phyloP scores from a whole-genome alignment of 768 basidiomycete species.

The Rhodotorula kratochvilovae region DNA sequence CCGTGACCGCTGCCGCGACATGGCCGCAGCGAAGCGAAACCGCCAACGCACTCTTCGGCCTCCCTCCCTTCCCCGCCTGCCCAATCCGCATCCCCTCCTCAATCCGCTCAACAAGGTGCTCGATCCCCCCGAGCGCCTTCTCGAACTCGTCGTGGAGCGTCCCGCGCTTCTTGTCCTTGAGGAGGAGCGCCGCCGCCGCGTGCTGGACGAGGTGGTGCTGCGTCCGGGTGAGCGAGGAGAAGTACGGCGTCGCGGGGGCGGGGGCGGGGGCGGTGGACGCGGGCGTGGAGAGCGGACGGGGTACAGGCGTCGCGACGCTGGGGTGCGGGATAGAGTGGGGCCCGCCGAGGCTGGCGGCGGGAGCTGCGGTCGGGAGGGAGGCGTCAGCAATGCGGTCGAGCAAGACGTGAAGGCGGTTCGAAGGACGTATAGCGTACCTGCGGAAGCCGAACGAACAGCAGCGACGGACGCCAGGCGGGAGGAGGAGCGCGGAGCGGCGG shows the following conservation, averaged over 20 bases:
- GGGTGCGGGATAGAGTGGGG: background rate
- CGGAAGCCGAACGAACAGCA: too few species aligned
- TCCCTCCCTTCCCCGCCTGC: background rate
- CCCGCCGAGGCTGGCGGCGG: background rate
- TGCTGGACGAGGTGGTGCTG: constrained; percentile 33
- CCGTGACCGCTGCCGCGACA: too few species aligned
- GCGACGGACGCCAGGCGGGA: too few species aligned
- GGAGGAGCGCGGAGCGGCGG: too few species aligned
- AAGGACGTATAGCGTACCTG: too few species aligned
- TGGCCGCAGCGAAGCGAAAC: background rate
- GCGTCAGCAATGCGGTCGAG: too few species aligned
- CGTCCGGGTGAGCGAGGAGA: constrained; percentile 16
- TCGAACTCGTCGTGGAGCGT: constrained; percentile 1
- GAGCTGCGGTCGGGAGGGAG: too few species aligned
- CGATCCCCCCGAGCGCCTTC: constrained; percentile 13
- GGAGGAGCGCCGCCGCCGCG: constrained; percentile 20
- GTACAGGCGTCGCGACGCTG: background rate
- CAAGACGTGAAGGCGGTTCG: too few species aligned
- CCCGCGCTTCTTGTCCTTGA: constrained; percentile 16
- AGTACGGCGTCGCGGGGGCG: background rate
- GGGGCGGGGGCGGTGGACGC: background rate
- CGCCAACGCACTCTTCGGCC: constrained; percentile 5
- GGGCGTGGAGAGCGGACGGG: background rate
- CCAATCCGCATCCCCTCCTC: background rate
- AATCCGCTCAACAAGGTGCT: background rate